Conservation (phyloP, 2,329 filamentous ascomycete genomes). For the Cladophialophora yegresii region DNA sequence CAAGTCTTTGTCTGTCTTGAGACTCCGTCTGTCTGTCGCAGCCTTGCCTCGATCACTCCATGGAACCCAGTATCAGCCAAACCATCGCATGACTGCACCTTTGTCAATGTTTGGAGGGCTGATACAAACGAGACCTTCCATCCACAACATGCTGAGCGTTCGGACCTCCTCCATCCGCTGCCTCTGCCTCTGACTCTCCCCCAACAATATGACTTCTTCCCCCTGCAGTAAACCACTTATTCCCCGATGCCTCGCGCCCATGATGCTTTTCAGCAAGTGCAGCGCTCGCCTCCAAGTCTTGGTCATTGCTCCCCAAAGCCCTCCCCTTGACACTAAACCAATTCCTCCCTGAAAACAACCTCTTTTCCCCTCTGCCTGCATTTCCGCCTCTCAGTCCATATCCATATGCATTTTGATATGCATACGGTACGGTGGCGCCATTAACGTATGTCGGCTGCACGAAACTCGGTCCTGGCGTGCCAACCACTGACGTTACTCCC, state of each 20-base stretch:
- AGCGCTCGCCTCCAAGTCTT: not conserved
- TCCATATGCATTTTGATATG: slow-evolving; percentile 14
- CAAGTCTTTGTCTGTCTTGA: not conserved
- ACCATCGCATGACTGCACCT: not conserved
- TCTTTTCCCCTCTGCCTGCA: not conserved
- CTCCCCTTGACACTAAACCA: not conserved
- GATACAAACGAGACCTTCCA: not conserved
- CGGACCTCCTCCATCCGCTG: not conserved
- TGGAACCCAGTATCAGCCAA: not conserved
- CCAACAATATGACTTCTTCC: not conserved
- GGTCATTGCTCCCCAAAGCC: not conserved
- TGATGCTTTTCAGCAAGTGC: not conserved
- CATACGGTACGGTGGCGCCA: slow-evolving; percentile 23
- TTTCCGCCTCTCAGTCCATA: slow-evolving; percentile 15
- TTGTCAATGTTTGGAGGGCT: not conserved
- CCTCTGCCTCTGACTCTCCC: slow-evolving; percentile 1
- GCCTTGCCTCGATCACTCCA: not conserved
- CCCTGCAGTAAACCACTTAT: not conserved
- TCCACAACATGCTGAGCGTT: not conserved
- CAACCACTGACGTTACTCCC: not conserved
- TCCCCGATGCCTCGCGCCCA: not conserved
- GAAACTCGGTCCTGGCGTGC: not conserved
- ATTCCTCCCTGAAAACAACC: slow-evolving; percentile 6
- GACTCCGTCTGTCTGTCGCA: not conserved
- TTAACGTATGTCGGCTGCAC: slow-evolving; percentile 24